A percentile compares a stretch with the other conserved stretches of the same genome.
phyloP scores from a whole-genome alignment of 306 rosid species.

The Senna tora region DNA sequence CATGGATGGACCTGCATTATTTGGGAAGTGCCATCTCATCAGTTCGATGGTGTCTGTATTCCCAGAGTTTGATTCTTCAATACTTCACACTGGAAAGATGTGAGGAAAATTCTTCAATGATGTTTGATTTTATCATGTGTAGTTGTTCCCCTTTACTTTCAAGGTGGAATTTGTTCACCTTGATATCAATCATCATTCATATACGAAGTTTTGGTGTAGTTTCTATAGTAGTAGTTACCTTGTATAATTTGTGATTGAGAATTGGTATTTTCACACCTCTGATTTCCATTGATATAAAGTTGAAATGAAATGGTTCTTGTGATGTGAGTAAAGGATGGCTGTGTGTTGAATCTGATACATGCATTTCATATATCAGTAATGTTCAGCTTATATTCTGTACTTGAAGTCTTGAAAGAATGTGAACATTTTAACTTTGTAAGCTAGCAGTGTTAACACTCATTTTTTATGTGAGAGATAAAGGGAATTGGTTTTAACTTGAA shows the following conservation, averaged over 20 bases:
- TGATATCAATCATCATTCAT: slow-evolving; percentile 17
- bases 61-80: slow-evolving; percentile 44
- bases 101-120: slow-evolving; percentile 45
- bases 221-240: neutral
- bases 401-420: too few relatives aligned
- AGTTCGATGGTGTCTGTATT: slow-evolving; percentile 34
- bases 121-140: slow-evolving; percentile 59
- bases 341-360: neutral
- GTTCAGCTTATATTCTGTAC: too few relatives aligned
- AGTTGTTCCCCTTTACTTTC: slow-evolving; percentile 43
- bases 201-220: slow-evolving; percentile 37
- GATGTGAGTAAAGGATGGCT: neutral
- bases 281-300: neutral
- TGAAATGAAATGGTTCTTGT: neutral
- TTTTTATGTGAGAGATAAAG: too few relatives aligned
- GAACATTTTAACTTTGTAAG: too few relatives aligned
- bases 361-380: too few relatives aligned
- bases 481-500: too few relatives aligned
- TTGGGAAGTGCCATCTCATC: slow-evolving; percentile 35
- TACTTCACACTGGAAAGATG: slow-evolving; percentile 39
- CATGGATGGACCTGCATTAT: slow-evolving; percentile 23
- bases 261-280: neutral
- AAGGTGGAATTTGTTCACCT: slow-evolving; percentile 46
- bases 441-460: too few relatives aligned
- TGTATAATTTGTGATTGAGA: neutral